Percentiles rank a stretch among this genome's conserved stretches.
Evolutionary conservation across 768 basidiomycete species (phyloP).

Genomic region (Naganishia vaughanmartiniae): DNA sequence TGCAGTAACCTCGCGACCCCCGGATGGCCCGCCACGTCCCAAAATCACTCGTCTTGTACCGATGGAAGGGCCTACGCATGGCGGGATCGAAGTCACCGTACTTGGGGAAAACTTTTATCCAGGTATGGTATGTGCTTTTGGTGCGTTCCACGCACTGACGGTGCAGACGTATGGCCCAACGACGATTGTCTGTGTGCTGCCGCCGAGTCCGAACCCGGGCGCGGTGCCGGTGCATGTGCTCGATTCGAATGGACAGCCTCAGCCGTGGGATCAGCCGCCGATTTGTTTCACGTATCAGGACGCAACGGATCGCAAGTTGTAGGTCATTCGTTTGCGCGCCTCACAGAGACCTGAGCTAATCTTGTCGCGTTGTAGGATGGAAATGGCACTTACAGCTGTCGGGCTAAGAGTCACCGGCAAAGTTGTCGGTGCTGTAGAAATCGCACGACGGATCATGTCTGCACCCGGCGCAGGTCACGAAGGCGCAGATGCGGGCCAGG

Average conservation of each 20-base stretch:
- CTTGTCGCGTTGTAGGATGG: slow-evolving; percentile 65
- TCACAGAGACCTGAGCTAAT: slow-evolving; percentile 30
- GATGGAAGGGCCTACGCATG: slow-evolving; percentile 69
- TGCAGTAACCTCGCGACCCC: slow-evolving; percentile 29
- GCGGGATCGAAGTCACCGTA: slow-evolving; percentile 91
- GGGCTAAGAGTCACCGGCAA: slow-evolving; percentile 96
- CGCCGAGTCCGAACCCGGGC: slow-evolving; percentile 75
- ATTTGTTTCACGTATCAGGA: slow-evolving; percentile 84
- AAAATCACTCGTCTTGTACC: slow-evolving; percentile 57
- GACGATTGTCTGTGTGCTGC: slow-evolving; percentile 84
- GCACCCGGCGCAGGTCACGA: slow-evolving; percentile 53
- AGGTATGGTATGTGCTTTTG: slow-evolving; percentile 72
- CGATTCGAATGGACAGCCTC: slow-evolving; percentile 57
- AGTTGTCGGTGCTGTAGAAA: slow-evolving; percentile 86
- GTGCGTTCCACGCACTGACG: slow-evolving; percentile 72
- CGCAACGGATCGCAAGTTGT: slow-evolving; percentile 84
- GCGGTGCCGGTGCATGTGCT: slow-evolving; percentile 81
- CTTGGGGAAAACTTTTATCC: slow-evolving; percentile 78
- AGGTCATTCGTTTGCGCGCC: slow-evolving; percentile 50
- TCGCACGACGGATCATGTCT: slow-evolving; percentile 85
- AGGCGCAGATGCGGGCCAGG: not conserved
- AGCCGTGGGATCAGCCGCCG: slow-evolving; percentile 15
- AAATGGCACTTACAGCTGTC: slow-evolving; percentile 89
- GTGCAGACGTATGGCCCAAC: slow-evolving; percentile 91
- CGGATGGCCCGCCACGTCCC: slow-evolving; percentile 25